Percentiles rank a stretch among this genome's conserved stretches.
phyloP scores from a whole-genome alignment of 2,329 filamentous ascomycete species.

The Coniochaeta sp. region DNA sequence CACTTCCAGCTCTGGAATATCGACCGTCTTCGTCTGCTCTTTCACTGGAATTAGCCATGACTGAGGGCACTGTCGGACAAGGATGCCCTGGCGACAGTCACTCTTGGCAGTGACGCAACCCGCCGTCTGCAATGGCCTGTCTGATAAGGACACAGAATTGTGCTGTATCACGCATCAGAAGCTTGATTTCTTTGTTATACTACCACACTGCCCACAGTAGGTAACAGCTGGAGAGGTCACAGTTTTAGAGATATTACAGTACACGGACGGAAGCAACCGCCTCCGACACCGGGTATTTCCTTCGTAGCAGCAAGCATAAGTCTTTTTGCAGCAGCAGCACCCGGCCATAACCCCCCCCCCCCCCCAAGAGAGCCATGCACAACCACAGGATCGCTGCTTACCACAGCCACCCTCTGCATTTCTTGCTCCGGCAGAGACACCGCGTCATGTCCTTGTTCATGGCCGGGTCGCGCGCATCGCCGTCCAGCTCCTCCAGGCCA shows the following conservation, averaged over 20 bases:
- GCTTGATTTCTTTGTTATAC: background rate
- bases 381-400: slow-evolving; percentile 5
- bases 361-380: background rate
- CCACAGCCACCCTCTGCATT: slow-evolving; percentile 67
- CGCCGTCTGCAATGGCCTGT: background rate
- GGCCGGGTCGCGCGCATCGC: slow-evolving; percentile 41
- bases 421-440: slow-evolving; percentile 56
- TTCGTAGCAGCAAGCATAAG: too few relatives aligned
- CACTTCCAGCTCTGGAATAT: background rate
- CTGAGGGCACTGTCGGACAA: background rate
- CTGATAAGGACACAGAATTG: background rate
- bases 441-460: slow-evolving; percentile 45
- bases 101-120: background rate
- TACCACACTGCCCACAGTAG: too few relatives aligned
- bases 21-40: background rate
- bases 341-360: background rate
- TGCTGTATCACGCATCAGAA: background rate
- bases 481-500: slow-evolving; percentile 43
- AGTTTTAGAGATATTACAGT: too few relatives aligned
- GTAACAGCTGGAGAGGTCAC: too few relatives aligned
- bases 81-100: background rate
- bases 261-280: too few relatives aligned
- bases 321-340: too few relatives aligned
- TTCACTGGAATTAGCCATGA: background rate
- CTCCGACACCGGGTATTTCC: too few relatives aligned